Evolutionary conservation across 805 yeast species (phyloP).

Genomic region (Ogataea dorogensis): DNA sequence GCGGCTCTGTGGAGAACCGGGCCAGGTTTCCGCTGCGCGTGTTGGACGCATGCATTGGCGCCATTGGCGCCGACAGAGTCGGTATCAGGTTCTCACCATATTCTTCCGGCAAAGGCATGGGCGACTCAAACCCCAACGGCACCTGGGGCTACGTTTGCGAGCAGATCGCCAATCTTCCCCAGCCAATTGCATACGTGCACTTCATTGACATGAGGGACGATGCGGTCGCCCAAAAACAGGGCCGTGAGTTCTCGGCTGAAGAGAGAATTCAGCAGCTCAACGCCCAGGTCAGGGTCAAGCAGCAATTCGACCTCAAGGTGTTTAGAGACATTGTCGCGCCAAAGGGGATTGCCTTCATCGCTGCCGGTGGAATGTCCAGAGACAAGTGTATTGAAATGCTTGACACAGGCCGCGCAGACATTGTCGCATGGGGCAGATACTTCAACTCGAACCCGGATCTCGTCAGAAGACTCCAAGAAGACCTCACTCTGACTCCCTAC

Average conservation of each 20-base stretch:
- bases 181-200: slow-evolving; percentile 37
- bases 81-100: slow-evolving; percentile 39
- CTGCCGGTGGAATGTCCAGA: slow-evolving; percentile 26
- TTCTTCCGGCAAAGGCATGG: slow-evolving; percentile 30
- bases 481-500: slow-evolving; percentile 36
- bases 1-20: slow-evolving; percentile 47
- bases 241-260: too few relatives aligned
- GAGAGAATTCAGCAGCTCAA: too few relatives aligned
- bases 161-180: slow-evolving; percentile 34
- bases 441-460: slow-evolving; percentile 48
- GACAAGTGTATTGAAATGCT: slow-evolving; percentile 13
- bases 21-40: slow-evolving; percentile 35
- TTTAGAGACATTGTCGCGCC: slow-evolving; percentile 52
- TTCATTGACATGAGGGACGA: slow-evolving; percentile 39
- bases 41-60: slow-evolving; percentile 36
- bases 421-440: slow-evolving; percentile 40
- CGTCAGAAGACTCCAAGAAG: slow-evolving; percentile 36
- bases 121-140: slow-evolving; percentile 21
- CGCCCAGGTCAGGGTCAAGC: slow-evolving; percentile 7
- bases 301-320: slow-evolving; percentile 20
- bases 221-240: too few relatives aligned
- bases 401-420: slow-evolving; percentile 27
- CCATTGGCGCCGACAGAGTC: slow-evolving; percentile 37
- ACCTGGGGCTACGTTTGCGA: slow-evolving; percentile 31
- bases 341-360: slow-evolving; percentile 26